Evolutionary conservation across 371 early-diverging fungal species (phyloP).

Genomic region (Mucor circinelloides): DNA sequence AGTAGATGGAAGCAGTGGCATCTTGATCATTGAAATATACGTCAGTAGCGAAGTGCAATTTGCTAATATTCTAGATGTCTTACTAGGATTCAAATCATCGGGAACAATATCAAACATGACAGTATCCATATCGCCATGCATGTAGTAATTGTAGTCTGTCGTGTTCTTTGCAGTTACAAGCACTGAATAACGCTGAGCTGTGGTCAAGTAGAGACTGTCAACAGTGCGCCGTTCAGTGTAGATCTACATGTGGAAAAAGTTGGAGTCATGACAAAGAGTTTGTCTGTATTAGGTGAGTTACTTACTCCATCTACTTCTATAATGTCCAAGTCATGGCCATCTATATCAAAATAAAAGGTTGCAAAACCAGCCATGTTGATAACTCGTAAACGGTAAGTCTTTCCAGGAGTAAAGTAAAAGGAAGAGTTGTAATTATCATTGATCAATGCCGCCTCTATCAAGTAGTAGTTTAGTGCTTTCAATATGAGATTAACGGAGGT

Average conservation of each 20-base stretch:
- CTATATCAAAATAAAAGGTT: conserved; percentile 77
- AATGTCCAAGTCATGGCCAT: conserved; percentile 74
- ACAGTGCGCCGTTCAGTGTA: conserved; percentile 61
- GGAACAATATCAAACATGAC: conserved; percentile 77
- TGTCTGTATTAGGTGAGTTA: no score
- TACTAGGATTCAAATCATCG: conserved; percentile 42
- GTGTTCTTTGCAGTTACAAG: conserved; percentile 73
- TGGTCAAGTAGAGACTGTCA: conserved; percentile 57
- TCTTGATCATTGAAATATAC: no score
- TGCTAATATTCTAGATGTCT: no score
- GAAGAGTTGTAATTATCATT: conserved; percentile 32
- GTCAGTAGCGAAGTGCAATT: no score
- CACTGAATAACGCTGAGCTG: conserved; percentile 75
- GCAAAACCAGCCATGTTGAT: conserved; percentile 78
- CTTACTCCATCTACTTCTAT: conserved; percentile 81
- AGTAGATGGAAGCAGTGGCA: no score
- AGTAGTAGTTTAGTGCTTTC: no score
- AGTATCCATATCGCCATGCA: conserved; percentile 77
- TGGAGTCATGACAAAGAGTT: no score
- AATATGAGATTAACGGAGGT: no score
- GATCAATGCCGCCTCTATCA: not conserved
- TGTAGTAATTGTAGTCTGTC: conserved; percentile 64
- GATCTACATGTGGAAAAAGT: conserved; percentile 1
- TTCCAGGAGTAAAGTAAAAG: conserved; percentile 66
- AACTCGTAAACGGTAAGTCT: conserved; percentile 82